Conservation (phyloP, 2,329 filamentous ascomycete genomes). For the Cryphonectria carpinicola region DNA sequence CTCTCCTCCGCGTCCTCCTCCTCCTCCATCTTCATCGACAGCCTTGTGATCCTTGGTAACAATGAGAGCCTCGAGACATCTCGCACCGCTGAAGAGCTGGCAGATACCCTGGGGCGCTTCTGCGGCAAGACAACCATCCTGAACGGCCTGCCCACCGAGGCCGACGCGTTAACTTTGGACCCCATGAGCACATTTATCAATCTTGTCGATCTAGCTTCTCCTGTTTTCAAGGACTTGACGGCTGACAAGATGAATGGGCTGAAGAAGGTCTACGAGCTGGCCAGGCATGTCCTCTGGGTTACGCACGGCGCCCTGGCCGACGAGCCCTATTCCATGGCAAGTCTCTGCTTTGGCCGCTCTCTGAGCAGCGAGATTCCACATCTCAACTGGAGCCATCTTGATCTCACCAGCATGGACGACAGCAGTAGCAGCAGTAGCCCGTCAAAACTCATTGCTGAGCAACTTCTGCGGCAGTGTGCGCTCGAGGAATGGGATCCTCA, state of each 20-base stretch:
- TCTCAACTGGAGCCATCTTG: slow-evolving; percentile 33
- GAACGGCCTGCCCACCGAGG: slow-evolving; percentile 23
- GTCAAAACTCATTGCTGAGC: slow-evolving; percentile 20
- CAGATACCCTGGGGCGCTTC: slow-evolving; percentile 22
- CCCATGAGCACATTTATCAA: slow-evolving; percentile 29
- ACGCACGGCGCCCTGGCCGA: slow-evolving; percentile 27
- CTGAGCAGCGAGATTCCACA: slow-evolving; percentile 32
- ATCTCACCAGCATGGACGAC: slow-evolving; percentile 26
- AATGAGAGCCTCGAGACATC: slow-evolving; percentile 5
- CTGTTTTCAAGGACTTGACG: slow-evolving; percentile 33
- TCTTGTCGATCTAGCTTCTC: slow-evolving; percentile 35
- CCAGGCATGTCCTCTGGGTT: slow-evolving; percentile 33
- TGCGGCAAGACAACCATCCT: slow-evolving; percentile 22
- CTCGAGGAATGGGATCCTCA: slow-evolving; percentile 25
- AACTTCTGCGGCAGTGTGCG: slow-evolving; percentile 29
- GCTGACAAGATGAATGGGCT: slow-evolving; percentile 29
- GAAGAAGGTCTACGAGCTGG: slow-evolving; percentile 27
- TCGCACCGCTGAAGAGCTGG: slow-evolving; percentile 10
- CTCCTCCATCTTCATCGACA: slow-evolving; percentile 24
- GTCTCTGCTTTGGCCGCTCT: slow-evolving; percentile 32
- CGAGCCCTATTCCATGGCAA: slow-evolving; percentile 32
- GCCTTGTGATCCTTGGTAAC: slow-evolving; percentile 32
- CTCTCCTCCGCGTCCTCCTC: background rate
- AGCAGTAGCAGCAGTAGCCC: background rate
- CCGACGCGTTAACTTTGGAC: background rate